Evolutionary conservation across 2,329 filamentous ascomycete species (phyloP).

Genomic region (Beauveria australis): DNA sequence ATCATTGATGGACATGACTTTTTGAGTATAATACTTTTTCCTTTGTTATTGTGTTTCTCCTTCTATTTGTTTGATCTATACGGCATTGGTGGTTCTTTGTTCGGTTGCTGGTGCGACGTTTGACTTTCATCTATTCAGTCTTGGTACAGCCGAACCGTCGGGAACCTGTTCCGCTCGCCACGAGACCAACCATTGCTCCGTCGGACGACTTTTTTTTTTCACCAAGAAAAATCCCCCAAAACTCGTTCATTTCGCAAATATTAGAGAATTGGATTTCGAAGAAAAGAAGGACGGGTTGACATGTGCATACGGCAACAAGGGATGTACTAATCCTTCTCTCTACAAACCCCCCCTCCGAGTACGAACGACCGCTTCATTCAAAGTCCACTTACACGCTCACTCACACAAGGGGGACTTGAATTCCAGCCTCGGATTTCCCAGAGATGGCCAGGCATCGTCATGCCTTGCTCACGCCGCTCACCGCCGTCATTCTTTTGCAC

Average conservation of each 20-base stretch:
- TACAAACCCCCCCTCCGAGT: background rate
- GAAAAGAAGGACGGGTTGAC: background rate
- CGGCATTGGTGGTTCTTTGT: no score
- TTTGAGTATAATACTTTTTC: no score
- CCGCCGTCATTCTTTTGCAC: slow-evolving; percentile 10
- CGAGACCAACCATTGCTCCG: no score
- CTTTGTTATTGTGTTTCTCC: no score
- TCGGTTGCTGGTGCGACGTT: no score
- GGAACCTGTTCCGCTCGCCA: no score
- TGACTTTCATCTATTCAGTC: no score
- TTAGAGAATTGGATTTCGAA: background rate
- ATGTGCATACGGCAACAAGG: background rate
- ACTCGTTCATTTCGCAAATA: background rate
- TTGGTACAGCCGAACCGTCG: no score
- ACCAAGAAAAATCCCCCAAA: background rate
- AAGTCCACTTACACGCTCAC: background rate
- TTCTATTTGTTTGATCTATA: no score
- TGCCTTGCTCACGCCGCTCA: background rate
- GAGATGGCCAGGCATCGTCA: slow-evolving; percentile 28
- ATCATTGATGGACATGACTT: no score
- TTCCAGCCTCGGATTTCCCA: slow-evolving; percentile 16
- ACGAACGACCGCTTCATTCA: slow-evolving; percentile 2
- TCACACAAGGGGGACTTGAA: no score
- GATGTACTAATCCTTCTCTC: background rate
- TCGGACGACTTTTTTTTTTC: no score